Percentiles rank a stretch among this genome's conserved stretches.
These are phyloP conservation scores for Raffaelea arxii DNA, from an alignment of 2,329 filamentous ascomycete species.

Conservation along the genomic window DNA sequence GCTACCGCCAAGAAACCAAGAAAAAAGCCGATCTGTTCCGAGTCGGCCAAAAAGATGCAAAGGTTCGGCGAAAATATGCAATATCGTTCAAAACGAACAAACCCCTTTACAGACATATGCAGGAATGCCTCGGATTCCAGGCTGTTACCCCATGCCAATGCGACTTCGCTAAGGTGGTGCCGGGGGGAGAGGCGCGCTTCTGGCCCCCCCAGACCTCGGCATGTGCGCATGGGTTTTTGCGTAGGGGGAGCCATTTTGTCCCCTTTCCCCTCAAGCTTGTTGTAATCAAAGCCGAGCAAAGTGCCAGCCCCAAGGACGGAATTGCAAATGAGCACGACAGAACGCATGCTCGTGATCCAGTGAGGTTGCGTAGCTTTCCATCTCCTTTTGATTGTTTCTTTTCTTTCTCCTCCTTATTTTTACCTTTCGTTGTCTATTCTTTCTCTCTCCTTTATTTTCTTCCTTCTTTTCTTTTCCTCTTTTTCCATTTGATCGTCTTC, in stretches of 20 bases:
- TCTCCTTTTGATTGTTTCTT: background rate
- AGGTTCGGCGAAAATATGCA: too few species aligned
- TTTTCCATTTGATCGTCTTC: background rate
- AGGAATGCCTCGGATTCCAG: background rate
- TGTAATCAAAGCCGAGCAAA: too few species aligned
- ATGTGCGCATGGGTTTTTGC: constrained; percentile 2
- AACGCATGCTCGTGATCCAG: background rate
- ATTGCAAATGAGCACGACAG: too few species aligned
- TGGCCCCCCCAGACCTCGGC: constrained; percentile 4
- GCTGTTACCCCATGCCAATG: background rate
- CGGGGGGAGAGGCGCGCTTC: background rate
- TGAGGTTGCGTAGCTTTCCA: background rate
- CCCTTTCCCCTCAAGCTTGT: too few species aligned
- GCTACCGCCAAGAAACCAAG: too few species aligned
- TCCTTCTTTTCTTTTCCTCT: background rate
- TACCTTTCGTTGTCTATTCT: background rate
- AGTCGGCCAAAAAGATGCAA: too few species aligned
- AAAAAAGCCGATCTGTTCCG: too few species aligned
- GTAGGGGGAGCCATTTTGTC: too few species aligned
- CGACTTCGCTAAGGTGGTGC: constrained; percentile 6
- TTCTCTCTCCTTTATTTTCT: background rate
- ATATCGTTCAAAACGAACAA: too few species aligned
- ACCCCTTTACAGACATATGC: too few species aligned
- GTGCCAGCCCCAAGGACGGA: too few species aligned
- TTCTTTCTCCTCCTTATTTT: background rate